These are phyloP conservation scores for Babesia ovata DNA, from an alignment of 169 alveolate genomes.

Conservation along the genomic window DNA sequence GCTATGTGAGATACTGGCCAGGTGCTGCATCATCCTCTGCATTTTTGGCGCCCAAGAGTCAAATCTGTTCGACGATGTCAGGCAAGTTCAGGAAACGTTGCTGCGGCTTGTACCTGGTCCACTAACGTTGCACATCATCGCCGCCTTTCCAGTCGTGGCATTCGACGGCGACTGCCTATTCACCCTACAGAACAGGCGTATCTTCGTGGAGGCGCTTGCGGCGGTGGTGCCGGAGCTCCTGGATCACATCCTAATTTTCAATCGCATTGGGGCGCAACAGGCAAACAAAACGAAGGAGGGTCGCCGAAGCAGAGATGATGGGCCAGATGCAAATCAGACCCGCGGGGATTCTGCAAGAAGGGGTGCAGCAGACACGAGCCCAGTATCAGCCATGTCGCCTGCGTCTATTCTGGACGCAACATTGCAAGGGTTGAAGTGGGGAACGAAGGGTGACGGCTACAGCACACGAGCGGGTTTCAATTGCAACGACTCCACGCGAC, in stretches of 20 bases:
- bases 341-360: background rate
- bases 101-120: slow-evolving; percentile 41
- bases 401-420: background rate
- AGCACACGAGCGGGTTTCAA: background rate
- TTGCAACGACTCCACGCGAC: background rate
- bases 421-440: background rate
- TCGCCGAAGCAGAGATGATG: background rate
- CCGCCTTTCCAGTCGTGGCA: slow-evolving; percentile 40
- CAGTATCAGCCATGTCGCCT: background rate
- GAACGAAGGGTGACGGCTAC: background rate
- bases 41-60: slow-evolving; percentile 60
- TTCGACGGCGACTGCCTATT: slow-evolving; percentile 41
- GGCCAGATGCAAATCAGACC: background rate
- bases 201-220: slow-evolving; percentile 30
- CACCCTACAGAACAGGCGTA: slow-evolving; percentile 34
- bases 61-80: slow-evolving; percentile 28
- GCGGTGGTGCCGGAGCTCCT: slow-evolving; percentile 20
- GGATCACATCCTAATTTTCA: slow-evolving; percentile 18
- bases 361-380: background rate
- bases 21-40: slow-evolving; percentile 31
- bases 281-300: background rate
- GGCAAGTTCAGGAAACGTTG: slow-evolving; percentile 41
- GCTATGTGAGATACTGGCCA: slow-evolving; percentile 26
- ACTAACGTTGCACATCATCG: slow-evolving; percentile 33
- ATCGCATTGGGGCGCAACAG: slow-evolving; percentile 12